Percentiles rank a stretch among this genome's conserved stretches.
Conservation (phyloP, 1,284 basidiomycete species). For the Cryptococcus deneoformans region DNA sequence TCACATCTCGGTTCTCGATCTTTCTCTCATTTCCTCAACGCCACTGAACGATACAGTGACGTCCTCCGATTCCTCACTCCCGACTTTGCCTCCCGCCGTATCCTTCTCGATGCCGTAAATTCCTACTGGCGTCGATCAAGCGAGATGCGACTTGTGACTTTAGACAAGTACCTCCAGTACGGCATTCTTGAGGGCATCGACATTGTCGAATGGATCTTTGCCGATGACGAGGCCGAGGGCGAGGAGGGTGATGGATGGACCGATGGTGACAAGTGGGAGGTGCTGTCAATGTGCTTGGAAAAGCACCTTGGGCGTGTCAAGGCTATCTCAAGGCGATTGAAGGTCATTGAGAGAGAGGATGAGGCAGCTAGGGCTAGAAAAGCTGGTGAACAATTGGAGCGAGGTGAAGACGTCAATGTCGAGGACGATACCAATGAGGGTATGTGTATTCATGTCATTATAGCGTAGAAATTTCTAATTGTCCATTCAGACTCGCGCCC, state of each 20-base stretch:
- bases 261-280: slow-evolving; percentile 72
- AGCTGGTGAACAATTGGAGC: slow-evolving; percentile 52
- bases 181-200: slow-evolving; percentile 94
- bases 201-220: slow-evolving; percentile 82
- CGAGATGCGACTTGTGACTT: slow-evolving; percentile 85
- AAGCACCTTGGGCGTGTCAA: slow-evolving; percentile 84
- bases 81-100: slow-evolving; percentile 53
- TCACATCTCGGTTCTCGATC: slow-evolving; percentile 89
- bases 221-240: slow-evolving; percentile 45
- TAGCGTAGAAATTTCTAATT: neutral
- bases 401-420: slow-evolving; percentile 33
- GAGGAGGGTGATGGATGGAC: slow-evolving; percentile 49
- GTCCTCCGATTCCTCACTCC: slow-evolving; percentile 72
- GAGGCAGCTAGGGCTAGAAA: slow-evolving; percentile 74
- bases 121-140: slow-evolving; percentile 75
- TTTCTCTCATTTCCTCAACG: slow-evolving; percentile 97
- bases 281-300: slow-evolving; percentile 71
- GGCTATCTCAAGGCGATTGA: slow-evolving; percentile 68
- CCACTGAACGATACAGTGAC: slow-evolving; percentile 93
- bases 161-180: slow-evolving; percentile 98
- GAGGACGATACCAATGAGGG: slow-evolving; percentile 29
- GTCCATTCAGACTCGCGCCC: slow-evolving; percentile 17
- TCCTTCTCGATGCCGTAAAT: slow-evolving; percentile 67
- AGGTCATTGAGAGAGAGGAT: slow-evolving; percentile 74
- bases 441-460: slow-evolving; percentile 10